Percentiles rank a stretch among this genome's conserved stretches.
Conservation (phyloP, 78 protist genomes). For the Planoprotostelium fungivorum region DNA sequence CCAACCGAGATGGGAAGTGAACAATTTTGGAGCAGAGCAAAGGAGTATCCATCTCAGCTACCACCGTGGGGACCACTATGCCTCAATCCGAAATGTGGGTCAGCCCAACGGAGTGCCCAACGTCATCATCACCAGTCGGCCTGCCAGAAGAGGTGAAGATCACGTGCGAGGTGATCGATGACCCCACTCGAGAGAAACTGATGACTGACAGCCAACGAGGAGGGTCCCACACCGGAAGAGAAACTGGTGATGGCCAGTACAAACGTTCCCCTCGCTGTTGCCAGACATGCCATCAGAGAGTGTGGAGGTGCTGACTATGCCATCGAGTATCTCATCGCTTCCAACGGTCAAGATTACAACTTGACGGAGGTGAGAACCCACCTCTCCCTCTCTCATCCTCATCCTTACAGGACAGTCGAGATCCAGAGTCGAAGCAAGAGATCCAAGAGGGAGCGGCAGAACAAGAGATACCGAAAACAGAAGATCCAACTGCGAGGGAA, state of each 20-base stretch:
- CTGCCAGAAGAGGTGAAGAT: background rate
- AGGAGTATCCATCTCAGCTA: constrained; percentile 37
- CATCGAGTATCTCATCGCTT: background rate
- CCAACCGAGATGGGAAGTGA: constrained; percentile 63
- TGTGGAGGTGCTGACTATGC: background rate
- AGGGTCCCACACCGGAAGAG: background rate
- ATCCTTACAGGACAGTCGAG: background rate
- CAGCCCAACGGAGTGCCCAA: background rate
- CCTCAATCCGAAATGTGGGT: constrained; percentile 13
- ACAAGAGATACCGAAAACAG: background rate
- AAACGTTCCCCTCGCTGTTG: background rate
- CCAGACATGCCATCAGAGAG: background rate
- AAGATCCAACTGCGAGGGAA: background rate
- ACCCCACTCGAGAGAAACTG: background rate
- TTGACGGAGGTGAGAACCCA: background rate
- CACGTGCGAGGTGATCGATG: too few species aligned
- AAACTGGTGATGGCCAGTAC: background rate
- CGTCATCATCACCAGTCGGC: background rate
- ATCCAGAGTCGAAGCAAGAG: background rate
- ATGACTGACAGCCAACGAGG: background rate
- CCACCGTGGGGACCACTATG: constrained; percentile 66
- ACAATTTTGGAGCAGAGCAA: constrained; percentile 22
- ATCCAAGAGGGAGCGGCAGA: background rate
- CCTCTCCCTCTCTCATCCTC: background rate
- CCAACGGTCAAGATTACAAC: background rate